Evolutionary conservation across 2,329 filamentous ascomycete genomes (phyloP), one percentile per base, ranked within the genome.

Genomic region (Westerdykella sp.): DNA sequence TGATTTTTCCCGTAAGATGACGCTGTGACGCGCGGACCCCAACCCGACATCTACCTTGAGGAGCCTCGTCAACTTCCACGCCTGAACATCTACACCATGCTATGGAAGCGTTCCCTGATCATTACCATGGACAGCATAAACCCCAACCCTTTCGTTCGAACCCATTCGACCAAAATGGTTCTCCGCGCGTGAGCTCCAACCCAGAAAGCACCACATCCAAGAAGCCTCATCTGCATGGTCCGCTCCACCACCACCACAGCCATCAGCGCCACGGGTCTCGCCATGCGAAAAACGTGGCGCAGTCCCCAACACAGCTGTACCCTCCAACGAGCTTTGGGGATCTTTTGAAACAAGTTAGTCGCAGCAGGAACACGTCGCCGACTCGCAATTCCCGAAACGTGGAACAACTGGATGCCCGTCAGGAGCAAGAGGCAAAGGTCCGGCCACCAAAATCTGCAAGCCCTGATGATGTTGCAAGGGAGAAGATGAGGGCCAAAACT

Each of bases 311-410:
- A 5, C 69, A 72, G 46, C 58, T 71, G 32, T 65, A 69, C 43
- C 65, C 69, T 5, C 70, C 69, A 1, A 68, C 70, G 12, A 70
- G 66, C 53, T 70, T 73, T 48, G 69, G 70, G 25, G 63, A 67
- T 39, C 50, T 72, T 14, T 50, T 72, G 43, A 68, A 67, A 37
- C 63, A 65, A 43, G 59, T 57, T 5, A 60, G 58, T 41, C 54
- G 57, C 11, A 65, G 59, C 36, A 56, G 56, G 35, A 47, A 59
- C 14, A 58, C 49, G 13, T 61, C 57, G n/a, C 56, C 60, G 2
- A 57, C 54, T 23, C 54, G 57, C 28, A 63, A 61, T 48, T 47
- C 58, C 39, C 57, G 58, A 36, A 55, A 62, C 40, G 45, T 57
- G 23, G 50, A 47, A 23, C 48, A 48, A 21, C 25, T 28, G 25